These are phyloP conservation scores for Flaveria brownii DNA, from an alignment of 129 eudicot species.

Conservation along the genomic window DNA sequence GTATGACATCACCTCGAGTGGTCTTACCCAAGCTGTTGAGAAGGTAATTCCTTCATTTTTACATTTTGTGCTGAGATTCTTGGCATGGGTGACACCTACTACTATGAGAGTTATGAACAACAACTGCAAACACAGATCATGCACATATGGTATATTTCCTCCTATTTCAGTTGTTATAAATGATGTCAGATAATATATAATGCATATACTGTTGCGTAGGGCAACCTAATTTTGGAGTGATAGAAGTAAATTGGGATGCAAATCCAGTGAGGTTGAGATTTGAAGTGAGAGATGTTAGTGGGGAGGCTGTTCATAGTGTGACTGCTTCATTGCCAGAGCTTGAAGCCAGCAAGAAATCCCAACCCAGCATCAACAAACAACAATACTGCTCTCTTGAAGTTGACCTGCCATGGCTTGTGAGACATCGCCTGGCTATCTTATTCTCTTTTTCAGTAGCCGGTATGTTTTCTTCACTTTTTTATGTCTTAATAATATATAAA, in stretches of 20 bases:
- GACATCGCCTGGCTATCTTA: conserved; percentile 58
- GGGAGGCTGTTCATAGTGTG: conserved; percentile 46
- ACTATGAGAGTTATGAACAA: conserved; percentile 57
- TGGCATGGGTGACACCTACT: conserved; percentile 65
- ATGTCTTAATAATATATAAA: conserved; percentile 17
- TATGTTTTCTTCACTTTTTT: conserved; percentile 30
- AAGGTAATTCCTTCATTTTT: conserved; percentile 51
- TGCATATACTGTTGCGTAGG: conserved; percentile 29
- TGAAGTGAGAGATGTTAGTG: conserved; percentile 61
- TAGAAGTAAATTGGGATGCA: conserved; percentile 57
- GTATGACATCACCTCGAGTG: conserved; percentile 76
- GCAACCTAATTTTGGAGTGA: conserved; percentile 61
- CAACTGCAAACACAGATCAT: conserved; percentile 60
- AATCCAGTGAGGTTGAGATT: conserved; percentile 55
- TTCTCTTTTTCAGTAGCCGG: conserved; percentile 47
- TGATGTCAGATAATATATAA: not conserved
- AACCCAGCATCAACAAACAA: conserved; percentile 1
- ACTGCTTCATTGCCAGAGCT: conserved; percentile 47
- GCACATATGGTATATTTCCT: conserved; percentile 56
- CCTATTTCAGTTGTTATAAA: not conserved
- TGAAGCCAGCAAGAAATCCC: conserved; percentile 23
- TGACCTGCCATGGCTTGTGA: conserved; percentile 58
- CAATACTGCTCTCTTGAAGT: conserved; percentile 63
- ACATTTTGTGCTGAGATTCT: conserved; percentile 45
- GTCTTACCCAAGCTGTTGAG: conserved; percentile 72